Evolutionary conservation across 1,284 basidiomycete species (phyloP), one percentile per base, ranked within the genome.

Genomic region (Ceratobasidium sp.): DNA sequence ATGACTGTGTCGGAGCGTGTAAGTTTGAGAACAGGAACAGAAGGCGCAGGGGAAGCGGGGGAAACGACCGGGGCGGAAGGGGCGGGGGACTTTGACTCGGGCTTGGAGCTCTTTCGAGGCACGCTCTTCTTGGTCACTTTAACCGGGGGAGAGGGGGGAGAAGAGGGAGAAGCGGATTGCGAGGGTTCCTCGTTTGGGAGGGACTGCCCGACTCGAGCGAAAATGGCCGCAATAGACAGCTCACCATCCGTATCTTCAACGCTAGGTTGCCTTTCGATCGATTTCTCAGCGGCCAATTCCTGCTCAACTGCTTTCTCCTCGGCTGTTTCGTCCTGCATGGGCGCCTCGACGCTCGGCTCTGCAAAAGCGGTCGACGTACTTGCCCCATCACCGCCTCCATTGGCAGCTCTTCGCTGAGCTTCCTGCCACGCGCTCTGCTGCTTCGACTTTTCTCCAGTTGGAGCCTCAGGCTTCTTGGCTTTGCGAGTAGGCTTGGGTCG

Each of bases 371-470:
- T 21, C n/a, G 6, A 1, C 4, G 49, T n/a, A 47, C 16, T 21
- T 18, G 44, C 44, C 16, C 44, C 49, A 23, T n/a, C 49, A 23
- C 9, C 13, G 13, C 21, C 44, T 49, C 28, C 61, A 28, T 8
- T 30, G 18, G 63, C 47, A 11, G n/a, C 62, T 35, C 30, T 30
- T 21, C 44, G 52, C 44, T 54, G 63, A 28, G 63, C 50, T 23
- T 67, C 63, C 21, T 55, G 63, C 62, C 46, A 66, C 26, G 62
- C 62, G 30, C 23, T 66, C 21, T 66, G 62, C 35, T 41, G 63
- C 50, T 55, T 54, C n/a, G 63, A 67, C 35, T 54, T 67, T 50
- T 55, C 47, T 18, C 63, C 50, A 13, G 50, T 55, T 8, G 55
- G 52, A 2, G 52, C 52, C 7, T 55, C 13, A 14, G 30, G 16